Percentiles rank a stretch among this genome's conserved stretches.
These are phyloP conservation scores for Podospora appendiculata DNA, from an alignment of 495 filamentous ascomycete species.

Conservation along the genomic window DNA sequence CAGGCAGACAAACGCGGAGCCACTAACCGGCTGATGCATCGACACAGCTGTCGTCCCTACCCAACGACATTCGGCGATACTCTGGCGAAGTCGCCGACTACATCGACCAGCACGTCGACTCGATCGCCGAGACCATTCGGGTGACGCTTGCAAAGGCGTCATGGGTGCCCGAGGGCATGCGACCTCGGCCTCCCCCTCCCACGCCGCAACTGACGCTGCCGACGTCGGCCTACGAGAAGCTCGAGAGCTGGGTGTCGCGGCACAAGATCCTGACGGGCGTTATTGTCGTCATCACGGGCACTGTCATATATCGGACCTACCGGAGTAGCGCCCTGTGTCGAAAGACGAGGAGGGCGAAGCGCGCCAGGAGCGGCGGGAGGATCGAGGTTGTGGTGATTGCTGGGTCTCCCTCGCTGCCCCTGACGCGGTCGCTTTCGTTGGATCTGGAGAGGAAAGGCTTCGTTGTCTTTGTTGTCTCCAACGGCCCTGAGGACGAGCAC, in stretches of 20 bases:
- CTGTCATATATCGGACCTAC: conserved; percentile 57
- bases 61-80: conserved; percentile 50
- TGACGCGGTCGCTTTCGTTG: conserved; percentile 69
- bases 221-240: conserved; percentile 26
- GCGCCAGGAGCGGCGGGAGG: conserved; percentile 74
- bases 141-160: conserved; percentile 52
- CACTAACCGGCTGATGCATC: no score
- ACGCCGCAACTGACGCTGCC: conserved; percentile 28
- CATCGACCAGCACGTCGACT: conserved; percentile 69
- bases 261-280: conserved; percentile 65
- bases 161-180: conserved; percentile 64
- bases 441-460: conserved; percentile 90
- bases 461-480: conserved; percentile 83
- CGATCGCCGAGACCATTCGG: conserved; percentile 53
- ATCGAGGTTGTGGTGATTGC: conserved; percentile 87
- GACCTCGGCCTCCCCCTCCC: conserved; percentile 47
- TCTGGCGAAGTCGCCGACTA: conserved; percentile 55
- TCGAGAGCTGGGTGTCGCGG: conserved; percentile 54
- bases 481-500: conserved; percentile 71
- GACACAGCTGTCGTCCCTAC: conserved; percentile 60
- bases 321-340: conserved; percentile 50
- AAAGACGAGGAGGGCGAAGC: conserved; percentile 65
- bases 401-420: conserved; percentile 70
- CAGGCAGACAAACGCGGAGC: neutral
- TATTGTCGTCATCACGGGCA: conserved; percentile 59